Base-by-base conservation (phyloP, 441 rosid genomes). In the Sinapis alba region DNA sequence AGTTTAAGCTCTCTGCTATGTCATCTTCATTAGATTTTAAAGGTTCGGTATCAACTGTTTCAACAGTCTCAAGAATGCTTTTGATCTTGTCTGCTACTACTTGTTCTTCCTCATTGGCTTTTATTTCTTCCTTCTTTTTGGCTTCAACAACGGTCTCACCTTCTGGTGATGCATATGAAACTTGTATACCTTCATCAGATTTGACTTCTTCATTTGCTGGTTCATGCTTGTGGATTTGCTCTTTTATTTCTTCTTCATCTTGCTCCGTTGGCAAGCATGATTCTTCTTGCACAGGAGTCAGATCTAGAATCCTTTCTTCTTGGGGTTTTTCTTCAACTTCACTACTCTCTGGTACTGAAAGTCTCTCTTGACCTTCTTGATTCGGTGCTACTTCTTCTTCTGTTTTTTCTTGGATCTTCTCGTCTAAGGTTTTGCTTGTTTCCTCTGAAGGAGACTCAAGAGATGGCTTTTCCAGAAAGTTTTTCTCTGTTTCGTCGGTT, bases 321-420 rank as follows among this genome's bases (percentile, higher is more conserved):
- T 1, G 4, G 0, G n/a, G 0, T 72, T 21, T 36, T 27, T 28
- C 81, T 64, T n/a, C 62, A 73, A 62, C 23, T 32, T 68, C 70
- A 60, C 6, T 58, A 50, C 62, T 47, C 24, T 68, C 32, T 62
- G 53, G 60, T 21, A 53, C 54, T 68, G 62, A 21, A 65, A 19
- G 16, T 7, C 11, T 18, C 56, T 50, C 73, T 58, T 71, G 50
- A 66, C 2, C 34, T 43, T 82, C 84, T 69, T 76, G 78, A 57
- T 79, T 57, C 20, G 19, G 76, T 21, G 54, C 65, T 28, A 0
- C 61, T 62, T 41, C 54, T 63, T 32, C 53, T 59, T 53, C 73
- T 34, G 58, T 38, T 38, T 72, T 75, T 51, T 81, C 81, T 28
- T 82, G 81, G 26, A 62, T 72, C 24, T 70, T 69, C 32, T 77